Evolutionary conservation across 805 yeast species (phyloP).

Genomic region (Sugiyamaella marilandica): DNA sequence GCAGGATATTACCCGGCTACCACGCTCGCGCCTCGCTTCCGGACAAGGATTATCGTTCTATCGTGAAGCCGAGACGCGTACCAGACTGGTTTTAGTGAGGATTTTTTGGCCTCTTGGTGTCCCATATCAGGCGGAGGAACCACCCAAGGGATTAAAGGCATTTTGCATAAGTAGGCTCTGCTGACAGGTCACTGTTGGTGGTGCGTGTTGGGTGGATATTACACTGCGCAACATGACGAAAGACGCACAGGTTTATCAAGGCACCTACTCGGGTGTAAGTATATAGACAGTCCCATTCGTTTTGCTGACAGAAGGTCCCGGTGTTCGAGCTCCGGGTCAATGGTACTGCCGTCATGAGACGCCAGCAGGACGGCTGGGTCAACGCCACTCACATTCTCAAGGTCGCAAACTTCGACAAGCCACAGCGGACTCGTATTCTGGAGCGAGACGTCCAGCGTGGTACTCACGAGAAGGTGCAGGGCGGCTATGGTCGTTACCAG

Average conservation of each 20-base stretch:
- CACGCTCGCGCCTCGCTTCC: slow-evolving; percentile 4
- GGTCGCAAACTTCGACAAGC: slow-evolving; percentile 91
- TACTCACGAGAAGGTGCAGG: slow-evolving; percentile 88
- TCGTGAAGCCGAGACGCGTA: slow-evolving; percentile 5
- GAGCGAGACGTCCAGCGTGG: slow-evolving; percentile 93
- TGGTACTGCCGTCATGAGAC: slow-evolving; percentile 80
- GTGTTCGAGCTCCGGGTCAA: slow-evolving; percentile 52
- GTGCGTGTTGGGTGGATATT: neutral
- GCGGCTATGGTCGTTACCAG: slow-evolving; percentile 95
- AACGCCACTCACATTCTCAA: slow-evolving; percentile 94
- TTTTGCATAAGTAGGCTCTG: neutral
- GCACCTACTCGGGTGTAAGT: slow-evolving; percentile 40
- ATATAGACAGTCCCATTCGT: neutral
- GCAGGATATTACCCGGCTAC: neutral
- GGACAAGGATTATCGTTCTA: neutral
- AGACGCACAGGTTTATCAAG: slow-evolving; percentile 33
- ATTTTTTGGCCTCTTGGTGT: too few relatives aligned
- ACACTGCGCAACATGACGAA: slow-evolving; percentile 4
- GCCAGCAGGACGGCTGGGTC: slow-evolving; percentile 90
- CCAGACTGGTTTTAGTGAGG: neutral
- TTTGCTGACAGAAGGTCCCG: slow-evolving; percentile 31
- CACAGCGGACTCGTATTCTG: slow-evolving; percentile 84
- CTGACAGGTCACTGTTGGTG: neutral
- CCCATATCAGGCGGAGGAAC: too few relatives aligned
- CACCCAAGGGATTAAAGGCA: neutral